A percentile compares a stretch with the other conserved stretches of the same genome.
phyloP scores from a whole-genome alignment of 176 grass and related monocot genomes.

The Musa beccarii region DNA sequence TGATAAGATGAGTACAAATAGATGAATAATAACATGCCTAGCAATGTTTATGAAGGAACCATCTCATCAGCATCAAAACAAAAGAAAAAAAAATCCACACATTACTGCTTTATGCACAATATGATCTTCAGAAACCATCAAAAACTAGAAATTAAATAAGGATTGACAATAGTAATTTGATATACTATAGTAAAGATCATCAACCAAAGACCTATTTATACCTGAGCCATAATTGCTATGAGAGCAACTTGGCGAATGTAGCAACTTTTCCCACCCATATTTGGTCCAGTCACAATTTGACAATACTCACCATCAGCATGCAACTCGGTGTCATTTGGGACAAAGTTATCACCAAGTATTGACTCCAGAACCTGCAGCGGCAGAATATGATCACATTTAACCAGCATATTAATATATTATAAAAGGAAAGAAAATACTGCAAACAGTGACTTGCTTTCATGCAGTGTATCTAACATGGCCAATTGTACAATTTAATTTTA shows the following conservation, averaged over 20 bases:
- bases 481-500: too few relatives aligned
- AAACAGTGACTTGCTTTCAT: not conserved
- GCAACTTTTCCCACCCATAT: slow-evolving; percentile 99
- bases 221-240: slow-evolving; percentile 93
- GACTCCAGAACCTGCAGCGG: slow-evolving; percentile 59
- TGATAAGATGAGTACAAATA: not conserved
- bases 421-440: not conserved
- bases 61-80: not conserved
- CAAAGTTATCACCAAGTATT: slow-evolving; percentile 66
- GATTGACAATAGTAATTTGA: not conserved
- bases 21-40: not conserved
- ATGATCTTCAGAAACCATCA: not conserved
- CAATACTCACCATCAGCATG: slow-evolving; percentile 61
- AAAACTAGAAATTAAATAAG: not conserved
- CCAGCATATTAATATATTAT: not conserved
- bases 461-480: not conserved
- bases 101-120: not conserved
- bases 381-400: slow-evolving; percentile 24
- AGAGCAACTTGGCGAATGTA: slow-evolving; percentile 95
- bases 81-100: not conserved
- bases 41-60: not conserved
- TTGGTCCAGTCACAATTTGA: slow-evolving; percentile 92
- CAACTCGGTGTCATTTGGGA: slow-evolving; percentile 90
- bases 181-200: not conserved
- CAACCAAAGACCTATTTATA: slow-evolving; percentile 27